Percentiles rank a stretch among this genome's conserved stretches.
phyloP scores from a whole-genome alignment of 1,139 yeast species.

The Pichia sp. region DNA sequence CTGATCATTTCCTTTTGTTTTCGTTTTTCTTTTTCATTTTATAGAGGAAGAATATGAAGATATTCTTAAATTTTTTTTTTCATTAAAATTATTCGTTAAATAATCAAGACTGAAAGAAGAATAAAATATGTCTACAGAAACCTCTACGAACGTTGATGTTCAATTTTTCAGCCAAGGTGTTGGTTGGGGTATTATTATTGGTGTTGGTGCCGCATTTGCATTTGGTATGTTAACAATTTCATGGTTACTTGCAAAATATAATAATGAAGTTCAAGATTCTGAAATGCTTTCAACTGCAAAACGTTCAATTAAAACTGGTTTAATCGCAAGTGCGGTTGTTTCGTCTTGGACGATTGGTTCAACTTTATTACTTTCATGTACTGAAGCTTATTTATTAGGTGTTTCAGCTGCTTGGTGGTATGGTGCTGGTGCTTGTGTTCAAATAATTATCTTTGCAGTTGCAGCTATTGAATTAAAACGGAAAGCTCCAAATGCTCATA shows the following conservation, averaged over 20 bases:
- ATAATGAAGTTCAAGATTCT: conserved; percentile 75
- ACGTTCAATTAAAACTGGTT: conserved; percentile 32
- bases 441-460: conserved; percentile 45
- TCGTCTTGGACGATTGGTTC: conserved; percentile 38
- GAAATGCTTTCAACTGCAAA: conserved; percentile 58
- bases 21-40: too few species aligned
- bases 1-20: too few species aligned
- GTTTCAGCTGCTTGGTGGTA: conserved; percentile 43
- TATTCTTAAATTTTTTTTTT: too few species aligned
- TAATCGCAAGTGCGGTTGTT: conserved; percentile 35
- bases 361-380: conserved; percentile 27
- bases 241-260: conserved; percentile 61
- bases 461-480: conserved; percentile 49
- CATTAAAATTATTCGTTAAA: too few species aligned
- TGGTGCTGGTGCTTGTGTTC: conserved; percentile 51
- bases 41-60: too few species aligned
- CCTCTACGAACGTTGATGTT: too few species aligned
- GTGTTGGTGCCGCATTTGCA: conserved; percentile 79
- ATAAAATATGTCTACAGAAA: too few species aligned
- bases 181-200: conserved; percentile 85
- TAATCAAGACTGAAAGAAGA: too few species aligned
- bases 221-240: conserved; percentile 73
- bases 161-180: conserved; percentile 65
- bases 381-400: conserved; percentile 27
- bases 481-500: conserved; percentile 50